These are phyloP conservation scores for Diutina catenulata DNA, from an alignment of 1,139 yeast species.

Conservation along the genomic window DNA sequence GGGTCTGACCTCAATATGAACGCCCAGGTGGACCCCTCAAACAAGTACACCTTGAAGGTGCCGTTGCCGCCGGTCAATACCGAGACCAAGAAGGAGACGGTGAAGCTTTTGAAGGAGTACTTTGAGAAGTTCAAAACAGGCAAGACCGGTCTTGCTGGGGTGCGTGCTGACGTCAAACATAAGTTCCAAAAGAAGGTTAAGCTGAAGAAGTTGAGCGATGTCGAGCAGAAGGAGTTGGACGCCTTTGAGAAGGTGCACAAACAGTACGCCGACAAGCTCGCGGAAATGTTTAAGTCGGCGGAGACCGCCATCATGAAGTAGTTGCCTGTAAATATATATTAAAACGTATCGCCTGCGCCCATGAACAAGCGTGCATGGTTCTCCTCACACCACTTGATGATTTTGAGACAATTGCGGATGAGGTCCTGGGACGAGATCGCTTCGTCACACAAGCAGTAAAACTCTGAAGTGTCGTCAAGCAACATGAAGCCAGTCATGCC, in stretches of 20 bases:
- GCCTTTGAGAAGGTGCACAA: slow-evolving; percentile 63
- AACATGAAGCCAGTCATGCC: slow-evolving; percentile 6
- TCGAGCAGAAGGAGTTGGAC: slow-evolving; percentile 37
- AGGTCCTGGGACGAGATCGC: background rate
- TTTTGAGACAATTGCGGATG: background rate
- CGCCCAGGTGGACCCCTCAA: slow-evolving; percentile 64
- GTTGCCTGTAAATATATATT: background rate
- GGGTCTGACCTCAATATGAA: slow-evolving; percentile 62
- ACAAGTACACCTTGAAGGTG: slow-evolving; percentile 62
- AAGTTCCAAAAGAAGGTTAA: slow-evolving; percentile 36
- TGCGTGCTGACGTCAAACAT: slow-evolving; percentile 47
- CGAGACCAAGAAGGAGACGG: slow-evolving; percentile 49
- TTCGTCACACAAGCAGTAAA: slow-evolving; percentile 3
- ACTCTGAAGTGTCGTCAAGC: slow-evolving; percentile 1
- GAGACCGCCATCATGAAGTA: slow-evolving; percentile 37
- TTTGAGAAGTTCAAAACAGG: slow-evolving; percentile 45
- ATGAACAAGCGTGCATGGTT: background rate
- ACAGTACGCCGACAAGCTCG: slow-evolving; percentile 44
- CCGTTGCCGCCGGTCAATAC: slow-evolving; percentile 68
- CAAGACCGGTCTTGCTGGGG: slow-evolving; percentile 36
- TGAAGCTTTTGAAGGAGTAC: slow-evolving; percentile 48
- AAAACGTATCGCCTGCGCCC: background rate
- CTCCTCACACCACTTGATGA: slow-evolving; percentile 4
- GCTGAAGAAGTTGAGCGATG: slow-evolving; percentile 44
- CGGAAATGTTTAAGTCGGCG: slow-evolving; percentile 45